phyloP scores from a whole-genome alignment of 2,329 filamentous ascomycete genomes.

The Fusarium oxysporum region DNA sequence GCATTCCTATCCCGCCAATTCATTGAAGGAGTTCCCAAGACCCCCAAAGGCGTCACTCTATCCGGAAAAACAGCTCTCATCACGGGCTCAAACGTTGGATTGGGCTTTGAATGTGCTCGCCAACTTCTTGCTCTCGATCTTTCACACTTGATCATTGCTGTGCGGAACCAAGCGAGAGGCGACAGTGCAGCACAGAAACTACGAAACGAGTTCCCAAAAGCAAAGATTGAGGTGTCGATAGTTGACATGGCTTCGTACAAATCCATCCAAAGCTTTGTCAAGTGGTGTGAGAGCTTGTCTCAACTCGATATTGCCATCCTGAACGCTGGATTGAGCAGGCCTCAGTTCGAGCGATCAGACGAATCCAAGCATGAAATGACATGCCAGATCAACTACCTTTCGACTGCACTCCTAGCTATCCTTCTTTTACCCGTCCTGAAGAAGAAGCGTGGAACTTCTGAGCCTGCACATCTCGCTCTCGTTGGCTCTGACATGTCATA shows the following conservation, averaged over 20 bases:
- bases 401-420: conserved; percentile 49
- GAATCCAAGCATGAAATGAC: conserved; percentile 55
- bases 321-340: conserved; percentile 56
- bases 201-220: conserved; percentile 43
- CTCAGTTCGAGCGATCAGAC: conserved; percentile 40
- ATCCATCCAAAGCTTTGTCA: conserved; percentile 57
- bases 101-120: conserved; percentile 59
- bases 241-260: conserved; percentile 61
- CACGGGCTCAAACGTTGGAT: conserved; percentile 62
- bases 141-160: conserved; percentile 59
- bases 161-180: conserved; percentile 57
- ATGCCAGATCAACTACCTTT: conserved; percentile 56
- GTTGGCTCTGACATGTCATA: conserved; percentile 49
- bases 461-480: conserved; percentile 44
- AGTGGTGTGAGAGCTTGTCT: conserved; percentile 47
- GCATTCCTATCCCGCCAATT: conserved; percentile 44
- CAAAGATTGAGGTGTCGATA: conserved; percentile 59
- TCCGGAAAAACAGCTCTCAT: conserved; percentile 58
- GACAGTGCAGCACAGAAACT: conserved; percentile 51
- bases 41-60: conserved; percentile 44
- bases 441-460: conserved; percentile 30
- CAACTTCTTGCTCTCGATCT: conserved; percentile 57
- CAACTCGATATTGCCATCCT: conserved; percentile 60
- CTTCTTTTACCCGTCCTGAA: conserved; percentile 51
- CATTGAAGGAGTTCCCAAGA: conserved; percentile 38